Conservation (phyloP, 1,284 basidiomycete species). For the Somion occarium region DNA sequence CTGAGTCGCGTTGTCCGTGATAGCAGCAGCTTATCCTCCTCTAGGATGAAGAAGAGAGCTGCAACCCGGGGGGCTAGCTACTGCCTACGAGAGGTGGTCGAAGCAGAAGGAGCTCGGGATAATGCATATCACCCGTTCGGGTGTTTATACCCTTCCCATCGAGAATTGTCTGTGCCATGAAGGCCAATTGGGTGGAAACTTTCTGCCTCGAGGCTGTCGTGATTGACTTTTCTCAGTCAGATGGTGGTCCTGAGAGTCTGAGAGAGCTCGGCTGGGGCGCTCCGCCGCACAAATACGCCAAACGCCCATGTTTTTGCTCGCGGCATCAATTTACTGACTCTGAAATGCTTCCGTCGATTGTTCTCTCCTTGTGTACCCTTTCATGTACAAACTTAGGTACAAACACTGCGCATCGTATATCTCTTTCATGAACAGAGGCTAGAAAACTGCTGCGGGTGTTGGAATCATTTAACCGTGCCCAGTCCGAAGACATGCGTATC, state of each 20-base stretch:
- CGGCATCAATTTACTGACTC: slow-evolving; percentile 3
- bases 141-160: slow-evolving; percentile 11
- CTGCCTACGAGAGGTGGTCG: slow-evolving; percentile 10
- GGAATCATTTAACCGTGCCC: too few species aligned
- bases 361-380: background rate
- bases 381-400: background rate
- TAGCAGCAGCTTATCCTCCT: background rate
- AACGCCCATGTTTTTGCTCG: background rate
- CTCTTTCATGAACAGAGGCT: too few species aligned
- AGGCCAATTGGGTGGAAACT: background rate
- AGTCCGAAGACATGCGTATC: too few species aligned
- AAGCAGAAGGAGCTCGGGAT: slow-evolving; percentile 21
- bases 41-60: slow-evolving; percentile 8
- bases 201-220: slow-evolving; percentile 11
- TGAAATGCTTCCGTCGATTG: background rate
- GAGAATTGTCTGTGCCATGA: slow-evolving; percentile 10
- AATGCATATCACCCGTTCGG: background rate
- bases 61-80: slow-evolving; percentile 8
- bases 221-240: slow-evolving; percentile 7
- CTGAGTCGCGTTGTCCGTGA: slow-evolving; percentile 15
- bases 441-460: too few species aligned
- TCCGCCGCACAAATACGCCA: slow-evolving; percentile 1
- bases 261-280: background rate
- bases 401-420: too few species aligned
- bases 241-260: slow-evolving; percentile 6